Percentiles rank a stretch among this genome's conserved stretches.
Conservation (phyloP, 2,329 filamentous ascomycete species). For the Trichoderma polysporum region DNA sequence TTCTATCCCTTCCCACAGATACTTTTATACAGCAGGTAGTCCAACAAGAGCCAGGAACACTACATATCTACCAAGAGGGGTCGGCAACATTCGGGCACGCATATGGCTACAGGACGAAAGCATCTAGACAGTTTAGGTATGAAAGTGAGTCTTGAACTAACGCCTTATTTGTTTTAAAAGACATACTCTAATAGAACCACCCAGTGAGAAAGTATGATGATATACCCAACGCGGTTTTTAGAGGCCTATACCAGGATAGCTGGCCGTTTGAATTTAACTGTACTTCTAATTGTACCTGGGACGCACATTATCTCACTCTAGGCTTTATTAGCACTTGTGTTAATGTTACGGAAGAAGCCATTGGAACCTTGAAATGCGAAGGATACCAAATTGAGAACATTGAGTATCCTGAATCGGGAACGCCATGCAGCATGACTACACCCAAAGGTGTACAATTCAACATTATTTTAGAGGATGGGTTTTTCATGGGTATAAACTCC, state of each 20-base stretch:
- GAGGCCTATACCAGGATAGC: background rate
- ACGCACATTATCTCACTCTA: background rate
- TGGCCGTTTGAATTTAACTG: background rate
- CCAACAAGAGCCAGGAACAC: background rate
- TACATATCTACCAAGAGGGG: background rate
- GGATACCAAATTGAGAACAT: too few species aligned
- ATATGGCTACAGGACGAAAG: background rate
- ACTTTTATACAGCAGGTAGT: background rate
- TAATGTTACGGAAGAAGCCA: background rate
- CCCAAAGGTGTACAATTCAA: background rate
- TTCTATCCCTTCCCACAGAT: background rate
- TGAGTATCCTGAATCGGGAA: background rate
- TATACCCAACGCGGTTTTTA: background rate
- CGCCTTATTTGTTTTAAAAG: background rate
- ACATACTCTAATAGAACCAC: background rate
- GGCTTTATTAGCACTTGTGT: background rate
- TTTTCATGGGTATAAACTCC: background rate
- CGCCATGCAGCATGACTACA: background rate
- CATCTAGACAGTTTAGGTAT: background rate
- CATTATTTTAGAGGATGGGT: background rate
- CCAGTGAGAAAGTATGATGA: background rate
- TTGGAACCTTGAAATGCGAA: too few species aligned
- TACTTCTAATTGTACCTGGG: background rate
- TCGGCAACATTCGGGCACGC: background rate
- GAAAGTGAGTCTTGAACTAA: background rate